phyloP scores from a whole-genome alignment of 1,139 yeast genomes.

The Debaryomycetaceae sp. region DNA sequence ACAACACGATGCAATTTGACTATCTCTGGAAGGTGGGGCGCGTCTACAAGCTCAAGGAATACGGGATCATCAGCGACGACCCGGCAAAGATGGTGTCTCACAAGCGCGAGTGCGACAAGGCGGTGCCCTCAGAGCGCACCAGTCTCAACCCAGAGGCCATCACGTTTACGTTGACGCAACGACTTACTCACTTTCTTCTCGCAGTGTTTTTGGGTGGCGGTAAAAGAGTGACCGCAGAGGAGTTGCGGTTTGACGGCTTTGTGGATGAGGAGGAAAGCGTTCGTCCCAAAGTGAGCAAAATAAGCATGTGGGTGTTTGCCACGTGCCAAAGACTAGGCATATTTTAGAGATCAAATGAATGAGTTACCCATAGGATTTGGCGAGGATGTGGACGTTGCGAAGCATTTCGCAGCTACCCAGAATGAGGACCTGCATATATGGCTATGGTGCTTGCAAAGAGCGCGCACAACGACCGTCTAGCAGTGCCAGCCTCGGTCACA shows the following conservation, averaged over 20 bases:
- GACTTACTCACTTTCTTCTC: constrained; percentile 16
- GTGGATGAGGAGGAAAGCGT: constrained; percentile 24
- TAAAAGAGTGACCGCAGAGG: constrained; percentile 9
- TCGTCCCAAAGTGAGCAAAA: constrained; percentile 13
- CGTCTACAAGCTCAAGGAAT: constrained; percentile 24
- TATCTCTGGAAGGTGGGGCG: constrained; percentile 29
- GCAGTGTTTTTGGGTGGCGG: constrained; percentile 11
- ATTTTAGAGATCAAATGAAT: too few relatives aligned
- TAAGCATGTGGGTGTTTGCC: constrained; percentile 22
- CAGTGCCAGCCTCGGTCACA: too few relatives aligned
- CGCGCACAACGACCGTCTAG: too few relatives aligned
- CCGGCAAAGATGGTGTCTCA: constrained; percentile 41
- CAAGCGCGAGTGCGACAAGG: not conserved
- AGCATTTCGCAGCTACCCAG: too few relatives aligned
- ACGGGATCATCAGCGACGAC: constrained; percentile 59
- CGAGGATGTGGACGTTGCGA: too few relatives aligned
- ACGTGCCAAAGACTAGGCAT: constrained; percentile 31
- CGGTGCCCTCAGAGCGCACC: not conserved
- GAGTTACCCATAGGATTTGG: too few relatives aligned
- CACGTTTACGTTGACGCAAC: constrained; percentile 20
- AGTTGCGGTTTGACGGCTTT: constrained; percentile 18
- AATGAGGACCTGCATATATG: too few relatives aligned
- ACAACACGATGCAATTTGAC: constrained; percentile 47
- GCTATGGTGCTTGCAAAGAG: too few relatives aligned
- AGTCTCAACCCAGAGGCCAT: constrained; percentile 11